Percentiles rank a stretch among this genome's conserved stretches.
phyloP scores from a whole-genome alignment of 2,329 filamentous ascomycete genomes.

The Aspergillus alliaceus region DNA sequence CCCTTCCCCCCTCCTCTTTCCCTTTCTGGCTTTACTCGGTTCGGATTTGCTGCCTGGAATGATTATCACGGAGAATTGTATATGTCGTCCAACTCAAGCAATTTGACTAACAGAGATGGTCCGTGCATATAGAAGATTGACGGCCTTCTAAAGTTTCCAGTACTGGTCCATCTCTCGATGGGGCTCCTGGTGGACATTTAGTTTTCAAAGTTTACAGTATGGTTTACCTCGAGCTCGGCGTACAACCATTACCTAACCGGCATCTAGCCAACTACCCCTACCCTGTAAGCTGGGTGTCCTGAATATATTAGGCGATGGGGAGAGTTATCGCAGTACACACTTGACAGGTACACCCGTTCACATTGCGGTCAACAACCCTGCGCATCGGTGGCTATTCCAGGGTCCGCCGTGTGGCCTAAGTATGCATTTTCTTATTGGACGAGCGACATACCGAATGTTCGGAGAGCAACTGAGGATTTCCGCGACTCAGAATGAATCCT shows the following conservation, averaged over 20 bases:
- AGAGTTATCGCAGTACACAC: neutral
- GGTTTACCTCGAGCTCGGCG: neutral
- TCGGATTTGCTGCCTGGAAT: neutral
- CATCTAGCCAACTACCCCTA: neutral
- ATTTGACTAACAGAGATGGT: neutral
- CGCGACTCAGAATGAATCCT: neutral
- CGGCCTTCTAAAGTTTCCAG: neutral
- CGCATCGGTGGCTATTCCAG: neutral
- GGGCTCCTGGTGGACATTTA: too few species aligned
- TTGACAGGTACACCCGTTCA: neutral
- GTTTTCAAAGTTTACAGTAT: neutral
- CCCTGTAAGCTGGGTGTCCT: neutral
- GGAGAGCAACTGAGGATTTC: neutral
- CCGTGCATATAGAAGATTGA: neutral
- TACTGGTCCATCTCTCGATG: neutral
- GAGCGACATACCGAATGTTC: neutral
- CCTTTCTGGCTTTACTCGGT: neutral
- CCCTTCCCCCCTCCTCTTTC: too few species aligned
- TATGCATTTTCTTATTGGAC: neutral
- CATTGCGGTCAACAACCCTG: constrained; percentile 2
- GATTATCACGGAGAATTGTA: neutral
- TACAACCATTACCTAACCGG: neutral
- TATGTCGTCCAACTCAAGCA: neutral
- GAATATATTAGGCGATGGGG: neutral
- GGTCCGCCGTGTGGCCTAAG: neutral